Evolutionary conservation across 2,329 filamentous ascomycete genomes (phyloP).

Genomic region (Ophiocordyceps unilateralis): DNA sequence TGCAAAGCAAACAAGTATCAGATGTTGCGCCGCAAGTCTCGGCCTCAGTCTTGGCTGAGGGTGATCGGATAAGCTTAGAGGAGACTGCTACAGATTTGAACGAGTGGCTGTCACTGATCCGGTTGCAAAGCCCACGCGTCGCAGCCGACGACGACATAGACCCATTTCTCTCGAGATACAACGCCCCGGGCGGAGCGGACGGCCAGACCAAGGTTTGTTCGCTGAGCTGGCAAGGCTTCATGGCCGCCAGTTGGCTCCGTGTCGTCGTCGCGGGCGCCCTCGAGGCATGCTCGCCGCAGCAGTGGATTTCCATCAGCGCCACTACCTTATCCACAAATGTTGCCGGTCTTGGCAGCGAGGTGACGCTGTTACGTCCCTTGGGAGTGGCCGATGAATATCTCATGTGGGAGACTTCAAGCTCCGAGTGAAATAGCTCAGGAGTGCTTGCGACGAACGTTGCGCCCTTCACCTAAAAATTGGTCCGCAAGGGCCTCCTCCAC

Average conservation of each 20-base stretch:
- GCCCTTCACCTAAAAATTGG: conserved; percentile 43
- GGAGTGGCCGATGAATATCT: conserved; percentile 34
- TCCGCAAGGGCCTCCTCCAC: conserved; percentile 66
- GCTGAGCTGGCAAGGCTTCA: conserved; percentile 42
- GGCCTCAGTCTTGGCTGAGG: conserved; percentile 11
- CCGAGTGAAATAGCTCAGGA: conserved; percentile 26
- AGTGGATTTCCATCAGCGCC: conserved; percentile 39
- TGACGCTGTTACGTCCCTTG: conserved; percentile 35
- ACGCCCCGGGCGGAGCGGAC: conserved; percentile 26
- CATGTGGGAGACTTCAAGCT: conserved; percentile 39
- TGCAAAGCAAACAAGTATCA: conserved; percentile 5
- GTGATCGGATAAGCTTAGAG: conserved; percentile 34
- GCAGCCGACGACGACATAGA: conserved; percentile 41
- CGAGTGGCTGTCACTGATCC: conserved; percentile 59
- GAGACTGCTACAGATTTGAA: conserved; percentile 47
- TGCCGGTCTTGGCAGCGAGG: conserved; percentile 27
- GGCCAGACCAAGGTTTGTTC: conserved; percentile 23
- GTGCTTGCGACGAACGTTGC: conserved; percentile 46
- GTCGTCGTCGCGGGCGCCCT: conserved; percentile 28
- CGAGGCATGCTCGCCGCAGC: conserved; percentile 20
- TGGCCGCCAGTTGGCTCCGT: conserved; percentile 35
- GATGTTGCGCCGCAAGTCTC: conserved; percentile 11
- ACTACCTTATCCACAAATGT: conserved; percentile 31
- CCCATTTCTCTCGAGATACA: conserved; percentile 51
- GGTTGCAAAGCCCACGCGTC: conserved; percentile 48